phyloP scores from a whole-genome alignment of 192 early-diverging fungal species.

The Coemansia javaensis region DNA sequence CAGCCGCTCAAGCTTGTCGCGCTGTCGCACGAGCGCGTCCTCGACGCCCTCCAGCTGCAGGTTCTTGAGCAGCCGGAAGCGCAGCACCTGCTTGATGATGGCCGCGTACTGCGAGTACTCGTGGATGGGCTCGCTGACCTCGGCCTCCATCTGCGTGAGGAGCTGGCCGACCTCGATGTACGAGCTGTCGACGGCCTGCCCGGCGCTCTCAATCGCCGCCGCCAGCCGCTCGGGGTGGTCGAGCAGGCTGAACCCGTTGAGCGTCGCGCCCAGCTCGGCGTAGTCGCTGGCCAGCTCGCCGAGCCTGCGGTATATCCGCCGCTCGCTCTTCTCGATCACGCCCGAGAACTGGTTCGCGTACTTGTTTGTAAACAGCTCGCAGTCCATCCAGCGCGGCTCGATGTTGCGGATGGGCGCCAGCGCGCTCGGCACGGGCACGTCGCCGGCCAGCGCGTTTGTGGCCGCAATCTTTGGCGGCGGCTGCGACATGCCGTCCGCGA shows the following conservation, averaged over 20 bases:
- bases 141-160: constrained; percentile 66
- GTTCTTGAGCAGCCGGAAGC: constrained; percentile 81
- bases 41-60: constrained; percentile 75
- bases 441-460: constrained; percentile 30
- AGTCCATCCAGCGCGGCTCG: constrained; percentile 82
- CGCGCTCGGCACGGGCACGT: constrained; percentile 54
- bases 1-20: constrained; percentile 55
- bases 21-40: constrained; percentile 70
- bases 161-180: constrained; percentile 70
- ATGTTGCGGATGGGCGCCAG: constrained; percentile 59
- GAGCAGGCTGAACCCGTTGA: constrained; percentile 93
- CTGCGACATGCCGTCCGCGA: constrained; percentile 32
- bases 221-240: constrained; percentile 66
- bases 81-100: constrained; percentile 82
- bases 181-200: constrained; percentile 85
- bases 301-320: constrained; percentile 65
- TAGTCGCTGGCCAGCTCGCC: constrained; percentile 74
- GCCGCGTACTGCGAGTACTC: constrained; percentile 86
- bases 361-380: constrained; percentile 87
- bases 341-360: constrained; percentile 77
- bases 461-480: constrained; percentile 49
- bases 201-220: constrained; percentile 84
- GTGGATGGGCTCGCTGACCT: constrained; percentile 77
- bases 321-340: constrained; percentile 67
- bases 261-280: constrained; percentile 83